Percentiles rank a stretch among this genome's conserved stretches.
Conservation (phyloP, 495 filamentous ascomycete species). For the Trichoderma gamsii region DNA sequence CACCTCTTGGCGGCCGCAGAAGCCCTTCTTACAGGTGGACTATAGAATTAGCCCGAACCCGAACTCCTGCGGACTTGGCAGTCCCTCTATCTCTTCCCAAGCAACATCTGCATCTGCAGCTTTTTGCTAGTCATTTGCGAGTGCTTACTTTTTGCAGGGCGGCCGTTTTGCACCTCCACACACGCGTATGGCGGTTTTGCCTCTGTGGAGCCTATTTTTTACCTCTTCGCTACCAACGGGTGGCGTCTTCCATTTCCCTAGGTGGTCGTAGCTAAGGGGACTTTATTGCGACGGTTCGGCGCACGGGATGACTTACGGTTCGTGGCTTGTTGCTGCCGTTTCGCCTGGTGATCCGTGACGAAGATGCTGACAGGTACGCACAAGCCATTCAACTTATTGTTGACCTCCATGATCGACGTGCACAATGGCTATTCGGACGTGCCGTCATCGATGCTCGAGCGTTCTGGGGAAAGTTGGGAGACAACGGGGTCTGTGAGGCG, state of each 20-base stretch:
- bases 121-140: too few species aligned
- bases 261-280: background rate
- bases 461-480: too few species aligned
- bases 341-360: background rate
- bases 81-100: background rate
- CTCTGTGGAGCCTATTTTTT: background rate
- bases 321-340: background rate
- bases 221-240: background rate
- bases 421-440: too few species aligned
- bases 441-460: too few species aligned
- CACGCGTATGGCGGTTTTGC: background rate
- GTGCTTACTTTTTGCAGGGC: background rate
- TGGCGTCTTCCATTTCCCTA: background rate
- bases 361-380: constrained; percentile 3
- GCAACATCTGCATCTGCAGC: background rate
- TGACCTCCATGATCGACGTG: too few species aligned
- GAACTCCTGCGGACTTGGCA: background rate
- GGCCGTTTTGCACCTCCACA: background rate
- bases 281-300: background rate
- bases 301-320: background rate
- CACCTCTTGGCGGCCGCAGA: background rate
- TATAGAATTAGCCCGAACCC: constrained; percentile 2
- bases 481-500: too few species aligned
- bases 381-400: background rate
- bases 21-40: background rate